Base-by-base conservation (phyloP, 176 grass and related monocot species). In the Oryza australiensis region DNA sequence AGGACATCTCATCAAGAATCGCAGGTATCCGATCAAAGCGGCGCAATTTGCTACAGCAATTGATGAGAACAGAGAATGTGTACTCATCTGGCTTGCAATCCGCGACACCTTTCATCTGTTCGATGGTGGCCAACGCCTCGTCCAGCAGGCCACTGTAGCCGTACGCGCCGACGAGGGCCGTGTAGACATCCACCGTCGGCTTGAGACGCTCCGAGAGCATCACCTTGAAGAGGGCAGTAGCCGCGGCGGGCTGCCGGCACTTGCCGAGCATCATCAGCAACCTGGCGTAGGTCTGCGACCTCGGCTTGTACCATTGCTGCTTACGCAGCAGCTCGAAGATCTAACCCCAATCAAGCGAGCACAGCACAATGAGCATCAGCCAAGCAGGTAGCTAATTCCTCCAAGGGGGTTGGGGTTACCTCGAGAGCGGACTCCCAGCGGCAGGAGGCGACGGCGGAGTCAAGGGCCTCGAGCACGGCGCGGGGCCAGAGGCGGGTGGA, bases 221-320 rank as follows among this genome's bases (percentile, higher is more conserved):
- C 26, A 81, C 68, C 72, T 83, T 73, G 74, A 98, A 98, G 55
- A 95, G 90, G 6, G 65, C 65, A 5, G 83, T 78, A 15, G 95
- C 92, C 37, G 76, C 65, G 28, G 85, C 89, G 3, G 88, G 90
- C 87, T 92, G 92, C 59, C 80, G 68, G 37, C 90, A 98, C 81
- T 89, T 98, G 27, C 95, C 95, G 10, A 98, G 92, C 92, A 98
- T 84, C 73, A 89, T 75, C 73, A 91, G 83, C 11, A 98, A 68
- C 71, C 59, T 92, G 26, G 92, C 92, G 76, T 98, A 95, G 45
- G 90, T 94, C 87, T 90, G 90, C 13, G 92, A 84, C 76, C 77
- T 98, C 49, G 92, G 92, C 70, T 93, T 63, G 76, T 95, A 98
- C 95, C 92, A 98, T 9, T 78, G 70, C 78, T 98, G 95, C 73